Evolutionary conservation across 495 filamentous ascomycete species (phyloP), one percentile per base, ranked within the genome.

Genomic region (Penicillium daleae): DNA sequence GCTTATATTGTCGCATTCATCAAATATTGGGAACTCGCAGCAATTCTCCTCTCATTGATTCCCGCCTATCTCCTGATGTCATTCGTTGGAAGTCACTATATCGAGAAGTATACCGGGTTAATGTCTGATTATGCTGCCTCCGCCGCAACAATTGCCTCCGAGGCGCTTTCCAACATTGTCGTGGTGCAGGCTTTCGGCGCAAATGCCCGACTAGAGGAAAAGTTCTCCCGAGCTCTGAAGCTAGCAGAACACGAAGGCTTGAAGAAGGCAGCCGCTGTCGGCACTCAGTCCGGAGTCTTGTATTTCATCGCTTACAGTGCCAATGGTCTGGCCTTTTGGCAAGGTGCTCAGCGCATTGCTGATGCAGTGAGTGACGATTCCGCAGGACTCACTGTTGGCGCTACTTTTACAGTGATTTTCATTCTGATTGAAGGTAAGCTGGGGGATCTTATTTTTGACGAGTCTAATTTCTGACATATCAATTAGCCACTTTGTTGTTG

Each of bases 61-160:
- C 88, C 88, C 0, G 87, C 85, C 17, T 90, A 88, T 64, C 78
- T 90, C 44, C 32, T 89, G 21, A 89, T 90, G 86, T 80, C 83
- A 0, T 77, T 87, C 40, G 80, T 84, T 44, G 87, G 88, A 26
- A 84, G 86, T 24, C 71, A 82, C 50, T 86, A 82, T 63, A 78
- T 89, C 26, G 78, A 85, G 48, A 88, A 86, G 68, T 89, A 83
- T 65, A 80, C 85, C 1, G 77, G 74, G 2, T 67, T 70, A 9
- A 83, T 84, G 68, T 80, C 83, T 3, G 77, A 87, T 33, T 74
- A 78, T 61, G 79, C 81, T 15, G 78, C 80, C 17, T 70, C 67
- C 5, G 85, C 83, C 6, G 71, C 82, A 4, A 80, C 80, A 0
- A 78, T 83, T 57, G 82, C 80, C 8, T 82, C 79, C 0, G 80